phyloP scores from a whole-genome alignment of 2,329 filamentous ascomycete species.

The Ceratocystis harringtonii region DNA sequence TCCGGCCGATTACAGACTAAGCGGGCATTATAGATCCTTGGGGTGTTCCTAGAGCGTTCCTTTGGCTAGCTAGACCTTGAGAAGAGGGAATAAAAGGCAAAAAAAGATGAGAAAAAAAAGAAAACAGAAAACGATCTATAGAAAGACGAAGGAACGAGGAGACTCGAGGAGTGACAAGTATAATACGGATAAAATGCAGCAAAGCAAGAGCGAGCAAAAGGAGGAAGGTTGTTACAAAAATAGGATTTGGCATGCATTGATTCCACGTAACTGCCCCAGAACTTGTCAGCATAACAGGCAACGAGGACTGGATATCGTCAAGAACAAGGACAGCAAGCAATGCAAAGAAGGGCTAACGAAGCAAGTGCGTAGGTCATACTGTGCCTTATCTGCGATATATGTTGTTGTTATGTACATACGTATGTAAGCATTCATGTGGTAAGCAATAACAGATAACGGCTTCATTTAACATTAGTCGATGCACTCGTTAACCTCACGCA shows the following conservation, averaged over 20 bases:
- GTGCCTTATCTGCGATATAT: too few species aligned
- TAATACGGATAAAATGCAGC: neutral
- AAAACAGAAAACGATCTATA: neutral
- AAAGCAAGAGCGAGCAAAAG: neutral
- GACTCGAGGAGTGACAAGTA: neutral
- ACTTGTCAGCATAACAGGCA: too few species aligned
- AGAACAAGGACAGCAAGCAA: too few species aligned
- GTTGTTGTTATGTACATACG: too few species aligned
- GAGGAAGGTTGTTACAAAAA: neutral
- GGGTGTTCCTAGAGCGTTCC: neutral
- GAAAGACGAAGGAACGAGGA: neutral
- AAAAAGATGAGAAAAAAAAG: neutral
- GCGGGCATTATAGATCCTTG: neutral
- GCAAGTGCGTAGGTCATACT: too few species aligned
- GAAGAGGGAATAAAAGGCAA: neutral
- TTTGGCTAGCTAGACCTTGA: neutral
- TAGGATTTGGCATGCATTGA: neutral
- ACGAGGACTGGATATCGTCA: too few species aligned
- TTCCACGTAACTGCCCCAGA: neutral
- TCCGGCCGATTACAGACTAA: neutral
- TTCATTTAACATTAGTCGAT: neutral
- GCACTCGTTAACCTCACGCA: neutral
- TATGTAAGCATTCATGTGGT: too few species aligned
- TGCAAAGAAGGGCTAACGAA: too few species aligned
- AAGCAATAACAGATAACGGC: neutral